Percentiles rank a stretch among this genome's conserved stretches.
Conservation (phyloP, 1,284 basidiomycete species). For the Ustilago loliicola region DNA sequence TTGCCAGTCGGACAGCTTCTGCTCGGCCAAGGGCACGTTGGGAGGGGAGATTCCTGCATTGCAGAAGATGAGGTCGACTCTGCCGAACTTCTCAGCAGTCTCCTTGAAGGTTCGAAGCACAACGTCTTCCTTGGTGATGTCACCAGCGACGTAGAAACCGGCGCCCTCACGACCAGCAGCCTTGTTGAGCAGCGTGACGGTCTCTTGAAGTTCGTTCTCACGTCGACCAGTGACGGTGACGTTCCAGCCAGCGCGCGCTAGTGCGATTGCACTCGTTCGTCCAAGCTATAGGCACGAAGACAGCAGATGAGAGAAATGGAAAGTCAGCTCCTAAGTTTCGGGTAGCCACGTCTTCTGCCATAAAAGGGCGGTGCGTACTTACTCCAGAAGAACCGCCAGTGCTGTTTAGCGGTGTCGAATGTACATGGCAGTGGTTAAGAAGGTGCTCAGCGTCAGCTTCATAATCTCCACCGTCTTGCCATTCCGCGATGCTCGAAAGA, state of each 20-base stretch:
- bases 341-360: not conserved
- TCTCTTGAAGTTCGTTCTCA: constrained; percentile 38
- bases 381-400: constrained; percentile 54
- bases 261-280: constrained; percentile 50
- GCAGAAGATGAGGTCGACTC: constrained; percentile 57
- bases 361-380: constrained; percentile 9
- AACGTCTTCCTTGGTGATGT: constrained; percentile 56
- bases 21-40: constrained; percentile 49
- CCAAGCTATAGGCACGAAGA: constrained; percentile 37
- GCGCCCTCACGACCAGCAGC: constrained; percentile 26
- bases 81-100: constrained; percentile 47
- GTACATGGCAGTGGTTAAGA: not conserved
- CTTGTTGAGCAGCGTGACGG: constrained; percentile 30
- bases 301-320: not conserved
- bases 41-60: constrained; percentile 61
- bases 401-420: constrained; percentile 1
- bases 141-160: constrained; percentile 37
- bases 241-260: constrained; percentile 59
- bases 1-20: constrained; percentile 57
- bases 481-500: too few relatives aligned
- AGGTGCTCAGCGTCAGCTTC: not conserved
- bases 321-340: not conserved
- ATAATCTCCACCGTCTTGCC: not conserved
- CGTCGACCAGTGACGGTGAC: constrained; percentile 56
- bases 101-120: constrained; percentile 45